Conservation (phyloP, 2,329 filamentous ascomycete species). For the Aspergillus udagawae region DNA sequence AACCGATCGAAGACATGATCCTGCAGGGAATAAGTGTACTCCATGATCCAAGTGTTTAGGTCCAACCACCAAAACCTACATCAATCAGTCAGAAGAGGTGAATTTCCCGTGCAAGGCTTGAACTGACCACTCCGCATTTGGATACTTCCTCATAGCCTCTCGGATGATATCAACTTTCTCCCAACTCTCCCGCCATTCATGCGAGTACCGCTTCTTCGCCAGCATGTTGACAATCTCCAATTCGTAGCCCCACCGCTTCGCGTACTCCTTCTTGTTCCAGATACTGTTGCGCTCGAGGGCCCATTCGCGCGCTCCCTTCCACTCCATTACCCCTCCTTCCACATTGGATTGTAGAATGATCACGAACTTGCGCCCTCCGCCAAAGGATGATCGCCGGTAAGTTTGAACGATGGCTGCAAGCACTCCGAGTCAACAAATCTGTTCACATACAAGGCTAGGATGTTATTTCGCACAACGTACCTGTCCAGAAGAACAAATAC, state of each 20-base stretch:
- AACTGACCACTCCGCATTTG: conserved; percentile 87
- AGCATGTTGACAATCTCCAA: conserved; percentile 97
- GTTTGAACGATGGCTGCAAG: conserved; percentile 53
- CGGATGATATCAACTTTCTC: conserved; percentile 96
- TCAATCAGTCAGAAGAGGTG: conserved; percentile 7
- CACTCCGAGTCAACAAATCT: conserved; percentile 11
- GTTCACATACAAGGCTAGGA: conserved; percentile 2
- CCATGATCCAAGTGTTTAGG: conserved; percentile 97
- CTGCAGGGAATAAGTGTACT: conserved; percentile 85
- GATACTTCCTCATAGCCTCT: conserved; percentile 86
- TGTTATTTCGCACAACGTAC: conserved; percentile 50
- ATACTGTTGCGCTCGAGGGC: conserved; percentile 96
- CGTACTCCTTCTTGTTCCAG: conserved; percentile 90
- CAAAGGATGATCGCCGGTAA: conserved; percentile 71
- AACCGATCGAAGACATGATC: conserved; percentile 84
- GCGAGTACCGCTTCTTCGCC: conserved; percentile 96
- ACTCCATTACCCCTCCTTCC: conserved; percentile 97
- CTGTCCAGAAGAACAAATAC: conserved; percentile 65
- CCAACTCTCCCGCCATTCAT: conserved; percentile 99
- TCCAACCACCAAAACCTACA: conserved; percentile 98
- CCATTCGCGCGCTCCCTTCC: conserved; percentile 97
- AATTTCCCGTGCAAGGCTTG: neutral
- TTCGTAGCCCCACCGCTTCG: conserved; percentile 84
- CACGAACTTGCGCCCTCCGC: conserved; percentile 86
- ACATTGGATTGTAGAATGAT: conserved; percentile 91